These are phyloP conservation scores for Chalciporus chontae DNA, from an alignment of 768 basidiomycete species.

Conservation along the genomic window DNA sequence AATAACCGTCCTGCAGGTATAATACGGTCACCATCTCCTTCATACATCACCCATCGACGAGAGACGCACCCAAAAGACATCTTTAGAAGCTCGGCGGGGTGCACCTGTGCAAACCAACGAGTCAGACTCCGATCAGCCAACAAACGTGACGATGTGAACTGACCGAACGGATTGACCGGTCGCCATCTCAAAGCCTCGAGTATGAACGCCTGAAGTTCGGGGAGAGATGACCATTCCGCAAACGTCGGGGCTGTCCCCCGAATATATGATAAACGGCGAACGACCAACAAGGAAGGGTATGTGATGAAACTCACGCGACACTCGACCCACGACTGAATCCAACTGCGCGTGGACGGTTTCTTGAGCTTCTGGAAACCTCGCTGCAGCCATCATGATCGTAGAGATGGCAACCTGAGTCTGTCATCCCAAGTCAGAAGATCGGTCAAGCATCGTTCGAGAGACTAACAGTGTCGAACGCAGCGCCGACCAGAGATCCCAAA, in stretches of 20 bases:
- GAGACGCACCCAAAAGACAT: conserved; percentile 24
- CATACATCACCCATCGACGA: not conserved
- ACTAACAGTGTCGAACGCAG: conserved; percentile 53
- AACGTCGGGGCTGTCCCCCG: conserved; percentile 36
- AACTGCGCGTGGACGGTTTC: conserved; percentile 35
- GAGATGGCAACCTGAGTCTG: conserved; percentile 28
- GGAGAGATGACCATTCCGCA: conserved; percentile 30
- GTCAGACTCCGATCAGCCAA: not conserved
- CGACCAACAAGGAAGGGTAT: not conserved
- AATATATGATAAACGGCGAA: not conserved
- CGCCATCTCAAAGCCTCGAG: conserved; percentile 39
- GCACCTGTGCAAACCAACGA: conserved; percentile 10
- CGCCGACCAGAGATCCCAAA: conserved; percentile 59
- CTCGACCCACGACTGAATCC: conserved; percentile 34
- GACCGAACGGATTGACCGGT: conserved; percentile 33
- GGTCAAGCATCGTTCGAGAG: not conserved
- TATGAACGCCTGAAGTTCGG: conserved; percentile 37
- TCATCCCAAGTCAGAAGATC: not conserved
- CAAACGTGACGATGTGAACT: not conserved
- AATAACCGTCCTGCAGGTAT: conserved; percentile 29
- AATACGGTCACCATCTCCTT: not conserved
- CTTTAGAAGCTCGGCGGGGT: conserved; percentile 24
- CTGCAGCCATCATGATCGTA: conserved; percentile 36
- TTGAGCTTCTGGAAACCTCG: conserved; percentile 32
- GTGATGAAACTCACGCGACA: conserved; percentile 25